These are phyloP conservation scores for Fusarium illudens DNA, from an alignment of 2,329 filamentous ascomycete species.

Conservation along the genomic window DNA sequence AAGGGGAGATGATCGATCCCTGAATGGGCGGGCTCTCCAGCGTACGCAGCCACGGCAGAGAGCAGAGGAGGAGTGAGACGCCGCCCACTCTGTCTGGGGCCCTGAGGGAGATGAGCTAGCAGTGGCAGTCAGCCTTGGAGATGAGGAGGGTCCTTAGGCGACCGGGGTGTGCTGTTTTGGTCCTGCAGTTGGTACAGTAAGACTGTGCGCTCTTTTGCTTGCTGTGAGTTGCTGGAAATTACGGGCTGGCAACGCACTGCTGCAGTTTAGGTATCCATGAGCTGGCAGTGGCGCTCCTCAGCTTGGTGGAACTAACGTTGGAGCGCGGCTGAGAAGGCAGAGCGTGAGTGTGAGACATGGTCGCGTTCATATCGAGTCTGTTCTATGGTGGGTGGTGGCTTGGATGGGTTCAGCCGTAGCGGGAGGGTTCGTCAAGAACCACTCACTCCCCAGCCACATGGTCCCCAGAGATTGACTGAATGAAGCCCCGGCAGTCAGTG, in stretches of 20 bases:
- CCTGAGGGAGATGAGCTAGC: neutral
- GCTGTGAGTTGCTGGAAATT: neutral
- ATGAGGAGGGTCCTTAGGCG: neutral
- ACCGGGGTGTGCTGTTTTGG: neutral
- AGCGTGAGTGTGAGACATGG: neutral
- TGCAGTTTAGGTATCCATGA: too few relatives aligned
- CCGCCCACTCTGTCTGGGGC: neutral
- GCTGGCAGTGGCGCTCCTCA: neutral
- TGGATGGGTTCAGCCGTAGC: neutral
- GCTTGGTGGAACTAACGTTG: neutral
- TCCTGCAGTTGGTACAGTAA: neutral
- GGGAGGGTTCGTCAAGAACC: neutral
- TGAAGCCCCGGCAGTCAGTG: neutral
- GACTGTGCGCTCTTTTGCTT: neutral
- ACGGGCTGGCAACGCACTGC: neutral
- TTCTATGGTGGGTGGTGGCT: neutral
- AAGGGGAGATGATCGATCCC: conserved; percentile 13
- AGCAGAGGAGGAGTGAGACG: neutral
- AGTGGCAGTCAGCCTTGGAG: neutral
- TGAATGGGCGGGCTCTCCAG: neutral
- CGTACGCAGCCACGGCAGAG: neutral
- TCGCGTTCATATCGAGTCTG: neutral
- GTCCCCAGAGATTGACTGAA: neutral
- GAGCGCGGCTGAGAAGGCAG: neutral
- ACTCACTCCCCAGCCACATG: neutral